Conservation (phyloP, 2,329 filamentous ascomycete species). For the Arthrobotrys iridis region DNA sequence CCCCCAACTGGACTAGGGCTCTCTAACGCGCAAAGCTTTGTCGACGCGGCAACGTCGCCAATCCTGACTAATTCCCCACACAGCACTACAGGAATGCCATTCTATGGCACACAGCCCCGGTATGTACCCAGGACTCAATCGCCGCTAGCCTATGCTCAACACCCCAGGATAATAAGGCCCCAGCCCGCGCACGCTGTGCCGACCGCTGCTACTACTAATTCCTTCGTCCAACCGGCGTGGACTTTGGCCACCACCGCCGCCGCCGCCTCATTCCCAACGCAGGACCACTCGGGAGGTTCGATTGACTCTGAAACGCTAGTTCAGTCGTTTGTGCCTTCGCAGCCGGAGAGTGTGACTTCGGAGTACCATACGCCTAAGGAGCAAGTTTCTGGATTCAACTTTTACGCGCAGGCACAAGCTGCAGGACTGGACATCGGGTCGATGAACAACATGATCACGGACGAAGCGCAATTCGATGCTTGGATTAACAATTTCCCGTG, state of each 20-base stretch:
- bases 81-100: constrained; percentile 26
- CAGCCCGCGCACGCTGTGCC: neutral
- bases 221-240: constrained; percentile 20
- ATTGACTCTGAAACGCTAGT: constrained; percentile 6
- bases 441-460: constrained; percentile 21
- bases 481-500: constrained; percentile 16
- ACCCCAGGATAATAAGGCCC: constrained; percentile 6
- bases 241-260: constrained; percentile 1
- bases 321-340: constrained; percentile 13
- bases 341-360: constrained; percentile 19
- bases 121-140: constrained; percentile 38
- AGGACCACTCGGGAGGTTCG: constrained; percentile 26
- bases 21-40: constrained; percentile 15
- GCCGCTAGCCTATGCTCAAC: constrained; percentile 27
- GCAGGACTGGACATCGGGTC: constrained; percentile 29
- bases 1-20: constrained; percentile 21
- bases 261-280: constrained; percentile 6
- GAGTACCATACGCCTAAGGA: constrained; percentile 45
- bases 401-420: constrained; percentile 9
- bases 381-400: constrained; percentile 23
- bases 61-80: constrained; percentile 29
- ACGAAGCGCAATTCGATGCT: constrained; percentile 32
- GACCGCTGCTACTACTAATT: neutral
- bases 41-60: constrained; percentile 38
- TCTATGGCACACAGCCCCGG: constrained; percentile 20